Evolutionary conservation across 2,329 filamentous ascomycete species (phyloP), one percentile per base, ranked within the genome.

Genomic region (Fusarium globosum): DNA sequence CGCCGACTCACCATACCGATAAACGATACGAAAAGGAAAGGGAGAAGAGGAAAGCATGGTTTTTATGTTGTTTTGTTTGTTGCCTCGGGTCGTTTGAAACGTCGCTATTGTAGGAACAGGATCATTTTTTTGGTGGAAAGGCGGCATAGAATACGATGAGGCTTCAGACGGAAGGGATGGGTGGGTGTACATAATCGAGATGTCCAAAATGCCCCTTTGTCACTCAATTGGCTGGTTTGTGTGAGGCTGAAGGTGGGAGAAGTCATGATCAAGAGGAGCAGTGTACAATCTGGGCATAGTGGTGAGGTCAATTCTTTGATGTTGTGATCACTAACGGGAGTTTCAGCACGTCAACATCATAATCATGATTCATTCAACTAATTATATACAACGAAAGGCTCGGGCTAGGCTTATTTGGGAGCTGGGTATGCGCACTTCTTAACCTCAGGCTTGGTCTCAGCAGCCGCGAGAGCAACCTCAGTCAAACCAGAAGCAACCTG

Each of bases 1-100:
- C 80, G 96, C 96, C 70, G 96, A 99, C 88, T 91, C 95, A 62
- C 96, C 96, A 58, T 98, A 95, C 87, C 90, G 93, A 88, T 96
- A 91, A 84, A 76, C 66, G 45, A 46, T 35, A 70, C 46, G 61
- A 65, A 76, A 71, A 68, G 39, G 71, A 52, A 69, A 39, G 36
- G 63, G 68, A 71, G 56, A 62, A 26, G 52, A 53, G 42, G 48
- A 59, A 48, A 61, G 60, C 68, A 71, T 69, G 55, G 46, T 62
- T 65, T 68, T 69, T 49, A 55, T 63, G 36, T 69, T 72, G 42
- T 48, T 65, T 68, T 58, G 41, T 58, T 72, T 65, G 60, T 61
- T 64, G 39, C 65, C 61, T 62, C 30, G n/a, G 46, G 51, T 61
- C 68, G 55, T 68, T 74, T 65, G 65, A 53, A 57, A 72, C 60